phyloP scores from a whole-genome alignment of 1,284 basidiomycete species.

The Trichosporon faecale region DNA sequence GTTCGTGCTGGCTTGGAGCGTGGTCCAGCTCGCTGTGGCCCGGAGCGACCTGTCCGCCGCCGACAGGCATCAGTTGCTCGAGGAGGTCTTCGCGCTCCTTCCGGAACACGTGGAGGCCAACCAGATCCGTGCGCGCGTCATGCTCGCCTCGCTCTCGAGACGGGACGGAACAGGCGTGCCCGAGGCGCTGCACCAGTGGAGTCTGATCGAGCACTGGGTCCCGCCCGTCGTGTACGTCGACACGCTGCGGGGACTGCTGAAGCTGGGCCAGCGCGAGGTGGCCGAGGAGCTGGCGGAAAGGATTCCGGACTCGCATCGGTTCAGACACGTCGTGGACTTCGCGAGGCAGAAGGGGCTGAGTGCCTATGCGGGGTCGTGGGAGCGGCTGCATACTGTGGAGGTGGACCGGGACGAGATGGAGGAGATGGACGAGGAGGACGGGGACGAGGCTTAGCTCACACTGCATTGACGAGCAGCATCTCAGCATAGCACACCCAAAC shows the following conservation, averaged over 20 bases:
- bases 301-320: background rate
- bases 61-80: background rate
- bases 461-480: no score
- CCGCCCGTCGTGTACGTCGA: background rate
- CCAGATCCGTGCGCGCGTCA: background rate
- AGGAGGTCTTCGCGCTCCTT: conserved; percentile 10
- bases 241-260: background rate
- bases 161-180: conserved; percentile 1
- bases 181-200: conserved; percentile 14
- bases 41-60: background rate
- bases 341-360: background rate
- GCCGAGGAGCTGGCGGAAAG: background rate
- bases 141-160: background rate
- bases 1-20: background rate
- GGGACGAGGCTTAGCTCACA: no score
- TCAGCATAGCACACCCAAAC: no score
- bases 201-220: background rate
- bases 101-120: no score
- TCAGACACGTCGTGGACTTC: background rate
- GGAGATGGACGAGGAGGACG: background rate
- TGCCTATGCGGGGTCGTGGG: background rate
- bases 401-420: background rate
- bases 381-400: background rate
- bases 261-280: background rate
- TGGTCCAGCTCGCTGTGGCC: background rate